Base-by-base conservation (phyloP, 495 filamentous ascomycete genomes). In the Aspergillus affinis region DNA sequence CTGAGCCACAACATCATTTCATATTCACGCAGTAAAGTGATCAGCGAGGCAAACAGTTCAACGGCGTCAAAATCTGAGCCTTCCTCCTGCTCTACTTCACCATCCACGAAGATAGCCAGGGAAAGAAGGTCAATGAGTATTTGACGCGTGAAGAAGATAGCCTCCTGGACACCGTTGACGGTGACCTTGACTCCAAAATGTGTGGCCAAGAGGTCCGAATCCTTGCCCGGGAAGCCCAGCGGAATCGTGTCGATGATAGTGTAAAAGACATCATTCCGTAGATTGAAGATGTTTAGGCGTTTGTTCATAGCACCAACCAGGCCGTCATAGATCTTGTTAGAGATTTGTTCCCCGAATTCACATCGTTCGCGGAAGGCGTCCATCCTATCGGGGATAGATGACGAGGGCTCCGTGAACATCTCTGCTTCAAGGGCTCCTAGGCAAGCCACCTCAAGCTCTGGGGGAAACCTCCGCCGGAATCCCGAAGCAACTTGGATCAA, bases 1-100 rank as follows among this genome's bases (percentile, higher is more conserved):
- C 86, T 83, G 62, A 98, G 82, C 93, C 93, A 99, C 59, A 75
- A 76, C 67, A 97, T 78, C 61, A 97, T 81, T 55, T 91, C 86
- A 61, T 91, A 86, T 65, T 92, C 84, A 41, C 84, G 82, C 17
- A 98, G 78, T 54, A 86, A 79, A 36, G 78, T 73, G 5, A 95
- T 71, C 10, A 97, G 69, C 10, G 83, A 82, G 29, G 78, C 75
- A 67, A 88, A 98, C 0, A 96, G 72, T 6, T 80, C 73, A 19
- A 84, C 81, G 21, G 88, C 81, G 61, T 92, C 84, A 58, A 93
- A 88, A 15, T 77, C 80, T 2, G 86, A 82, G 15, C 84, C 81
- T 27, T 88, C 86, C 29, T 84, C 82, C 63, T 83, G 81, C 51
- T 93, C 84, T 32, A 88, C 81, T 62, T 93, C 92, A 48, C 84